Evolutionary conservation across 2,329 filamentous ascomycete genomes (phyloP), one percentile per base, ranked within the genome.

Genomic region (Venturia nashicola): DNA sequence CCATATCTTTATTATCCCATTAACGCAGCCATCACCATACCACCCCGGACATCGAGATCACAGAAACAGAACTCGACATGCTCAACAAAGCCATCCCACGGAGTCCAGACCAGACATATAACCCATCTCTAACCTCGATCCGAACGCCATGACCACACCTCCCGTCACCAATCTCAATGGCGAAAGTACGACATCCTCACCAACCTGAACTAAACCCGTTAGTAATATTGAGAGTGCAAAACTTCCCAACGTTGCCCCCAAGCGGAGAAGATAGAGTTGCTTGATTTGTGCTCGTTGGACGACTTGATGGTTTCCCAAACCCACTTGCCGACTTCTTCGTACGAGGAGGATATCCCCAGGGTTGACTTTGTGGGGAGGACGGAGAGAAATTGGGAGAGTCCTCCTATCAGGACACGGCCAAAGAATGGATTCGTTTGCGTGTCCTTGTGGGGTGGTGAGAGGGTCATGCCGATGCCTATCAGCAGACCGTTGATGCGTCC

Each of bases 101-200:
- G 67, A 89, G 84, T 0, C 86, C 86, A 70, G 86, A 0, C 86
- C 86, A 5, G 83, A 86, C 0, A 86, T 87, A 67, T 86, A 89
- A 0, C 86, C 86, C 1, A 85, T 85, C 0, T 83, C 86, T 63
- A 88, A 70, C 60, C 85, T 79, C 1, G 84, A 78, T 0, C 86
- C 86, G 9, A 88, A 70, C 0, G 80, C 78, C 75, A 88, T 82
- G 16, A 81, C 65, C 3, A 81, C 75, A 0, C 86, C 86, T 1
- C 86, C 86, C 0, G 77, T 57, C 0, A 79, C 68, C 0, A 83
- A 81, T 66, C 75, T 70, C 1, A 69, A 32, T 3, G 60, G 34
- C 8, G 64, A 63, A 16, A 66, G 34, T 0, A 51, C 59, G 8
- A 65, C 16, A 20, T 16, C 14, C 3, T 23, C 63, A 8, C 16